Base-by-base conservation (phyloP, 371 early-diverging fungal genomes). In the Lichtheimia hyalospora region DNA sequence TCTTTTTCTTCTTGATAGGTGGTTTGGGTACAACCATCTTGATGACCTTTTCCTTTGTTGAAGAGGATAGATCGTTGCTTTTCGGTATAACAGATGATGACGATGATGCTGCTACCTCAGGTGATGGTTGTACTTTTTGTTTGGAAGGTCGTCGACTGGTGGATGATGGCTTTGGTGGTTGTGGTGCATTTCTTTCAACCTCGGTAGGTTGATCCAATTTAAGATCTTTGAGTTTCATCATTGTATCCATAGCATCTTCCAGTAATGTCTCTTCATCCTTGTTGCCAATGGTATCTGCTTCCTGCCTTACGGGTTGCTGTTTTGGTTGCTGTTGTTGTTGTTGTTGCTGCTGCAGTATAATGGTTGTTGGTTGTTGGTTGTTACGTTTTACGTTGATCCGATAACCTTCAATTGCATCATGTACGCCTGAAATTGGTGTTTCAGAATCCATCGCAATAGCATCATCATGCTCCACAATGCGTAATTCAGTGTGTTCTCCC, bases 331-430 rank as follows among this genome's bases (percentile, higher is more conserved):
- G 34, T 20, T 46, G 5, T 34, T 34, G 34, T 10, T 34, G 34
- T 20, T 46, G 24, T 46, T 43, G 27, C 20, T 72, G 71, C 13
- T 65, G 62, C 53, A 79, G 28, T 0, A 75, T 48, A 41, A 80
- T 58, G 3, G 81, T 73, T 1, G 69, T 66, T 28, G 77, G 73
- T 23, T 69, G 61, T 21, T 71, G 49, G 5, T 57, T 46, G 18
- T 51, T 60, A 6, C 40, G 49, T 50, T 25, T 41, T 18, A 66
- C 54, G 39, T 75, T 63, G 46, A 81, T 71, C 4, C 68, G 58
- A 54, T 68, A 81, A 0, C 81, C 81, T 65, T 81, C 81, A 49
- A 81, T 71, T 13, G 74, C 65, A 58, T 77, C 78, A 64, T 71
- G 67, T 0, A 65, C 57, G 34, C 61, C 71, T 13, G 34, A 34